Conservation (phyloP, 2,329 filamentous ascomycete species). For the Rugonectria rugulosa region DNA sequence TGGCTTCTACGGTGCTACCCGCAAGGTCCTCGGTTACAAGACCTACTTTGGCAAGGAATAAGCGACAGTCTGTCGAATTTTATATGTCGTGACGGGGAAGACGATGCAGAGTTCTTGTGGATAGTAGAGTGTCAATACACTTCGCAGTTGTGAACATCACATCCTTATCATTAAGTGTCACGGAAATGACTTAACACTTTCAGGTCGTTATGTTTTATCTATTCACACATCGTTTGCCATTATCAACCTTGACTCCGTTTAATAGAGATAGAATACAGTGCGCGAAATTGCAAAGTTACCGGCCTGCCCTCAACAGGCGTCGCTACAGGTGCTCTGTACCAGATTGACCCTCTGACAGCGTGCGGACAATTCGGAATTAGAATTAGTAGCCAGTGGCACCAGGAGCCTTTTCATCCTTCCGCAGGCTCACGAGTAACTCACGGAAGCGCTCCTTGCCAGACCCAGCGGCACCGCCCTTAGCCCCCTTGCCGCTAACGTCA, state of each 20-base stretch:
- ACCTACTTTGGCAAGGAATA: slow-evolving; percentile 73
- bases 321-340: slow-evolving; percentile 31
- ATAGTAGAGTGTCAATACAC: slow-evolving; percentile 39
- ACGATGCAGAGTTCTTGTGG: slow-evolving; percentile 28
- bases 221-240: slow-evolving; percentile 42
- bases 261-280: slow-evolving; percentile 40
- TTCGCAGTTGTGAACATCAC: slow-evolving; percentile 29
- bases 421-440: slow-evolving; percentile 84
- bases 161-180: slow-evolving; percentile 8
- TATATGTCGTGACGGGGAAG: slow-evolving; percentile 13
- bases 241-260: slow-evolving; percentile 41
- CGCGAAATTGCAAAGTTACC: slow-evolving; percentile 32
- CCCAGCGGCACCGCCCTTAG: slow-evolving; percentile 83
- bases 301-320: slow-evolving; percentile 31
- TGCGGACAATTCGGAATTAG: slow-evolving; percentile 9
- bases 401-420: slow-evolving; percentile 89
- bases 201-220: slow-evolving; percentile 33
- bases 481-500: slow-evolving; percentile 94
- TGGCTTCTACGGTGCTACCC: slow-evolving; percentile 75
- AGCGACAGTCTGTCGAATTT: slow-evolving; percentile 22
- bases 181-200: slow-evolving; percentile 1
- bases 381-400: slow-evolving; percentile 69
- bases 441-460: slow-evolving; percentile 97
- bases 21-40: slow-evolving; percentile 80
- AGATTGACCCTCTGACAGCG: slow-evolving; percentile 22